These are phyloP conservation scores for Fistulina hepatica DNA, from an alignment of 1,284 basidiomycete genomes.

Conservation along the genomic window DNA sequence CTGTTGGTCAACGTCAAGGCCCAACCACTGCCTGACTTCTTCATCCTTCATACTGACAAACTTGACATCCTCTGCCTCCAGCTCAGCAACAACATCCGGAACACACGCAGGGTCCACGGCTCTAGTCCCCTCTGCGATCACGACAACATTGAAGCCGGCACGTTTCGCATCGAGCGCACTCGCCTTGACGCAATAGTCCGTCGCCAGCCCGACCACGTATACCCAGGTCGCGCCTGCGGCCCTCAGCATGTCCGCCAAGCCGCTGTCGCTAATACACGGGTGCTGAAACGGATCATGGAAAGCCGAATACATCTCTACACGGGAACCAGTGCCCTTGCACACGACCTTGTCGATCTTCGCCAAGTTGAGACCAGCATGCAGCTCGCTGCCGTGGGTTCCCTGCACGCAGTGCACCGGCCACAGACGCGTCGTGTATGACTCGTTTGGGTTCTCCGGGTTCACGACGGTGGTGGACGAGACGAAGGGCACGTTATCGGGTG, in stretches of 20 bases:
- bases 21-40: too few relatives aligned
- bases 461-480: constrained; percentile 26
- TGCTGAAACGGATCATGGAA: constrained; percentile 33
- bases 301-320: constrained; percentile 42
- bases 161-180: background rate
- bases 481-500: constrained; percentile 17
- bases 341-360: constrained; percentile 29
- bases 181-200: constrained; percentile 42
- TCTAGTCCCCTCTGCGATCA: too few relatives aligned
- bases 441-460: constrained; percentile 24
- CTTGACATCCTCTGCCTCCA: too few relatives aligned
- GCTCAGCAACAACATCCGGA: too few relatives aligned
- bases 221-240: constrained; percentile 33
- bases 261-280: constrained; percentile 27
- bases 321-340: constrained; percentile 33
- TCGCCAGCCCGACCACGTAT: constrained; percentile 38
- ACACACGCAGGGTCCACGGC: too few relatives aligned
- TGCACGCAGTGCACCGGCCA: constrained; percentile 45
- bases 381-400: constrained; percentile 29
- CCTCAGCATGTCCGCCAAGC: constrained; percentile 22
- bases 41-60: too few relatives aligned
- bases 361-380: constrained; percentile 31
- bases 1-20: too few relatives aligned
- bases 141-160: background rate
- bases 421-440: constrained; percentile 29